Base-by-base conservation (phyloP, 495 filamentous ascomycete genomes). In the Neurospora sublineolata region DNA sequence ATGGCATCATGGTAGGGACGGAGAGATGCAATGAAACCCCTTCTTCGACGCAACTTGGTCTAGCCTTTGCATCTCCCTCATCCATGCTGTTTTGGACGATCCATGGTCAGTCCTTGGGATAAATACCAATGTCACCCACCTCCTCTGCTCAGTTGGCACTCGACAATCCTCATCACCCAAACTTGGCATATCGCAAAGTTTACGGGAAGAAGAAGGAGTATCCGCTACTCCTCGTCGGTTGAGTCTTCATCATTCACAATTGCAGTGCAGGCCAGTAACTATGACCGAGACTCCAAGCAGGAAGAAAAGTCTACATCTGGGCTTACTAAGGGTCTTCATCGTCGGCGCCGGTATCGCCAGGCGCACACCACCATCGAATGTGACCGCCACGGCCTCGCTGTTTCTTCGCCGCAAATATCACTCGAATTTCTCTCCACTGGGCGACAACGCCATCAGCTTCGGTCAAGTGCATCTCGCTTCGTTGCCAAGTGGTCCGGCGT, bases 341-440 rank as follows among this genome's bases (percentile, higher is more conserved):
- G 87, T 90, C 72, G 81, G 82, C 30, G 84, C 89, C 37, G 77
- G 89, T 16, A 83, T 90, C 69, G 85, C 37, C 88, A 88, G 12
- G 81, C 90, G 14, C 86, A 87, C 0, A 87, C 87, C 2, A 86
- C 87, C 41, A 87, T 90, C 70, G 88, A 91, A 77, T 88, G 87
- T 71, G 78, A 84, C 42, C 84, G 87, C 60, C 88, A 91, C 76
- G 89, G 89, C 4, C 87, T 90, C 73, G 78, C 75, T 38, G 89
- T 90, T 79, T 74, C 16, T 41, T 18, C 40, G 16, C 16, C 40
- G 40, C 40, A 18, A 18, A 41, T 41, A 41, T 18, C 40, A 16
- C 3, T 16, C 40, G 40, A 41, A 18, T 41, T 41, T 41, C 14
- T 41, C 77, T 80, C 73, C 79, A 3, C 79, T 84, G 8, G 82